A percentile compares a stretch with the other conserved stretches of the same genome.
Evolutionary conservation across 768 basidiomycete genomes (phyloP).

Genomic region (Boletus sensibilis): DNA sequence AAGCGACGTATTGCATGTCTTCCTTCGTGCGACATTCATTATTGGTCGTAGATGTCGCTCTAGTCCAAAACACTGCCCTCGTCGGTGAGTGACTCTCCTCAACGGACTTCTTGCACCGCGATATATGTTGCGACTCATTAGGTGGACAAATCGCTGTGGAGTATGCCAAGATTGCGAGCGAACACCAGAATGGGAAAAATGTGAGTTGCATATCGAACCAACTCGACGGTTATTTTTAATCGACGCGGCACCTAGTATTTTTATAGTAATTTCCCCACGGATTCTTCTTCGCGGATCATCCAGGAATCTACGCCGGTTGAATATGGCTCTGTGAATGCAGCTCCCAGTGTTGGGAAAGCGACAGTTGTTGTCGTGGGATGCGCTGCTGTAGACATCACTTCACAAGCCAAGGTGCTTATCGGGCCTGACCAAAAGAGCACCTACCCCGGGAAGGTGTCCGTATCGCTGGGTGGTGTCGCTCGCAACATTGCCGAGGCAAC

Average conservation of each 20-base stretch:
- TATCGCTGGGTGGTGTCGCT: slow-evolving; percentile 86
- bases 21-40: slow-evolving; percentile 1
- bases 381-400: slow-evolving; percentile 87
- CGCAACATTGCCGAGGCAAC: slow-evolving; percentile 95
- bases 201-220: slow-evolving; percentile 12
- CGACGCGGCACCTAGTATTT: slow-evolving; percentile 11
- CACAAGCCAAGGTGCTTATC: slow-evolving; percentile 40
- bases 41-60: slow-evolving; percentile 65
- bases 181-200: slow-evolving; percentile 14
- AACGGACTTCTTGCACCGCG: background rate
- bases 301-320: background rate
- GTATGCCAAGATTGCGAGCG: slow-evolving; percentile 54
- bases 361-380: slow-evolving; percentile 77
- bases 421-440: slow-evolving; percentile 61
- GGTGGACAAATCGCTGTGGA: slow-evolving; percentile 79
- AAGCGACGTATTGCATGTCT: slow-evolving; percentile 26
- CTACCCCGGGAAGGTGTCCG: slow-evolving; percentile 67
- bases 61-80: slow-evolving; percentile 85
- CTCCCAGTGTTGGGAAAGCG: slow-evolving; percentile 29
- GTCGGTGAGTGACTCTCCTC: slow-evolving; percentile 54
- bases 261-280: background rate
- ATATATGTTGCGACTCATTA: slow-evolving; percentile 26
- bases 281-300: background rate
- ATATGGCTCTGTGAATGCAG: background rate
- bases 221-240: background rate